A percentile compares a stretch with the other conserved stretches of the same genome.
phyloP scores from a whole-genome alignment of 2,329 filamentous ascomycete genomes.

The Stagonosporopsis tanaceti region DNA sequence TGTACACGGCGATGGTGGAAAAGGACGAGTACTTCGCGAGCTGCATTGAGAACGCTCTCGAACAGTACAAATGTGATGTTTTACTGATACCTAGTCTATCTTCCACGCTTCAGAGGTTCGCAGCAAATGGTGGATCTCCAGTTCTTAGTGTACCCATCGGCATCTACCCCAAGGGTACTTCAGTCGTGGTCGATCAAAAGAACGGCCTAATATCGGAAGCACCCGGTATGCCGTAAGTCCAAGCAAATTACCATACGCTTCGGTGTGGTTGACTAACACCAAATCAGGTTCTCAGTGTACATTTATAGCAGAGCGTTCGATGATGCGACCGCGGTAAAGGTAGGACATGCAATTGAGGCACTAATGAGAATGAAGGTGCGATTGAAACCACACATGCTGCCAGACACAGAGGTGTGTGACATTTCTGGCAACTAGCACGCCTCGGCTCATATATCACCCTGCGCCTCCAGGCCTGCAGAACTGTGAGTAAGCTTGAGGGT shows the following conservation, averaged over 20 bases:
- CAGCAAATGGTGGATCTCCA: constrained; percentile 56
- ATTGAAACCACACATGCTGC: constrained; percentile 13
- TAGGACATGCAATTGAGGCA: constrained; percentile 16
- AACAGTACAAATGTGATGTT: constrained; percentile 63
- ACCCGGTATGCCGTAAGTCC: constrained; percentile 58
- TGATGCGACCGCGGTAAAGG: constrained; percentile 15
- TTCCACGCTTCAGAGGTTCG: constrained; percentile 51
- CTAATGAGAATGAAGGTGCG: neutral
- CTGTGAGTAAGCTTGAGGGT: neutral
- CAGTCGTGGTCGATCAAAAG: constrained; percentile 50
- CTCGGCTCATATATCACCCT: neutral
- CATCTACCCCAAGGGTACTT: constrained; percentile 56
- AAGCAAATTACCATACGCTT: neutral
- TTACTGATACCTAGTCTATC: constrained; percentile 64
- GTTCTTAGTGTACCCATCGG: constrained; percentile 69
- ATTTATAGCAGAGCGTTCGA: constrained; percentile 14
- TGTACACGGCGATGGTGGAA: constrained; percentile 63
- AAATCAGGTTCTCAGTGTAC: constrained; percentile 16
- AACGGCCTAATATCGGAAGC: constrained; percentile 58
- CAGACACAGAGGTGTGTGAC: neutral
- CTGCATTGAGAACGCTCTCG: constrained; percentile 65
- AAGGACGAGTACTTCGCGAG: constrained; percentile 60
- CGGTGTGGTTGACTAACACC: neutral
- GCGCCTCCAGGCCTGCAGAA: neutral
- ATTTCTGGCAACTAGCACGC: neutral